phyloP scores from a whole-genome alignment of 495 filamentous ascomycete species.

The Daldinia concentrica region DNA sequence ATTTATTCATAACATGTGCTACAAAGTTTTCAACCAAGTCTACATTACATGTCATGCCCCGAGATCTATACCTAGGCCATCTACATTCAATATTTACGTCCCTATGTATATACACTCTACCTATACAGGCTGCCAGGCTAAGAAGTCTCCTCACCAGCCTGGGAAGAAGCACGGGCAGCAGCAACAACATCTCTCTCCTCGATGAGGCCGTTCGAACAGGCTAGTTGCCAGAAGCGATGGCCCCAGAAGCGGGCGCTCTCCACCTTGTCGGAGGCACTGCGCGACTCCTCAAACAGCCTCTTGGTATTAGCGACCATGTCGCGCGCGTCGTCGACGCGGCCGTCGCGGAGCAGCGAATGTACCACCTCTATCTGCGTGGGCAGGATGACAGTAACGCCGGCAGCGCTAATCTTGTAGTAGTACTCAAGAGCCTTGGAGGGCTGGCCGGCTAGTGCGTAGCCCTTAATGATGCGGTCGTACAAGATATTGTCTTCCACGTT shows the following conservation, averaged over 20 bases:
- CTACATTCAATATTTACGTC: not conserved
- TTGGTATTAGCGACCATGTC: conserved; percentile 50
- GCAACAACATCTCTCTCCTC: not conserved
- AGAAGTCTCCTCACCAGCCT: not conserved
- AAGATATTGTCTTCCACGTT: conserved; percentile 65
- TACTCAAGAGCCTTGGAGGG: conserved; percentile 60
- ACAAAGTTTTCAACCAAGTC: not conserved
- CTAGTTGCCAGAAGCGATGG: conserved; percentile 57
- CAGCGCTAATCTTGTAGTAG: conserved; percentile 54
- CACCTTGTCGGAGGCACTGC: conserved; percentile 16
- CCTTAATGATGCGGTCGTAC: conserved; percentile 73
- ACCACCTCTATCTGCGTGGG: conserved; percentile 58
- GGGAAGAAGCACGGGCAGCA: not conserved
- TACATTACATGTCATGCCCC: not conserved
- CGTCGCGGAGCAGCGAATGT: conserved; percentile 54
- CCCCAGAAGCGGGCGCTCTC: conserved; percentile 47
- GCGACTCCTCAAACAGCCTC: conserved; percentile 45
- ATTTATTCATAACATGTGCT: not conserved
- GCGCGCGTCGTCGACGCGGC: conserved; percentile 48
- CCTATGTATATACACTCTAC: conserved; percentile 6
- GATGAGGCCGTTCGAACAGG: conserved; percentile 47
- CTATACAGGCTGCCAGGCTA: not conserved
- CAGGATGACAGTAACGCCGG: conserved; percentile 55
- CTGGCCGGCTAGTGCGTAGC: conserved; percentile 64
- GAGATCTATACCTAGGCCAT: not conserved